A percentile compares a stretch with the other conserved stretches of the same genome.
Conservation (phyloP, 768 basidiomycete species). For the Glaciozyma antarctica region DNA sequence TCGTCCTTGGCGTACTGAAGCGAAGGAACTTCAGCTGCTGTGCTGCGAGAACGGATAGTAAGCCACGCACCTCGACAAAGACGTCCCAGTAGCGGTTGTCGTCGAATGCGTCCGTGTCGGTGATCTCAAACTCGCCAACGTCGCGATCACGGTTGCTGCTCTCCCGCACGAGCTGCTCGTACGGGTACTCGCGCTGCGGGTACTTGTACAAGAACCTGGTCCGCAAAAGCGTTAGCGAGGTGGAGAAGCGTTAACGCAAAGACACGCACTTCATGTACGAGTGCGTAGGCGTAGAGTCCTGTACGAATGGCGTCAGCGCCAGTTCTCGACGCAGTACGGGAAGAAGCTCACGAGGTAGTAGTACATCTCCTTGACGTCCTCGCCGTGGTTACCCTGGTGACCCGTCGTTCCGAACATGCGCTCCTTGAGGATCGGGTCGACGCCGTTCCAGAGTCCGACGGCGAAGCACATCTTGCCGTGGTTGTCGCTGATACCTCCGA, state of each 20-base stretch:
- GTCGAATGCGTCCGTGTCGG: slow-evolving; percentile 85
- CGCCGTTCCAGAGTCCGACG: slow-evolving; percentile 86
- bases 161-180: slow-evolving; percentile 83
- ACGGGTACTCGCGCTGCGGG: slow-evolving; percentile 82
- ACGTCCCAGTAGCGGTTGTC: slow-evolving; percentile 97
- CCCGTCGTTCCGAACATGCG: slow-evolving; percentile 92
- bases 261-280: slow-evolving; percentile 91
- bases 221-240: background rate
- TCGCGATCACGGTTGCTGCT: slow-evolving; percentile 71
- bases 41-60: background rate
- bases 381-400: slow-evolving; percentile 92
- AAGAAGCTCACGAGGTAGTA: slow-evolving; percentile 58
- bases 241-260: background rate
- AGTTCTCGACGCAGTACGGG: too few relatives aligned
- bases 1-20: slow-evolving; percentile 92
- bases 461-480: slow-evolving; percentile 87
- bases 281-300: slow-evolving; percentile 91
- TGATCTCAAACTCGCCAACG: slow-evolving; percentile 81
- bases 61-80: slow-evolving; percentile 75
- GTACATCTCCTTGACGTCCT: slow-evolving; percentile 97
- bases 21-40: background rate
- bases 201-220: slow-evolving; percentile 74
- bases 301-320: too few relatives aligned
- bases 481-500: slow-evolving; percentile 94
- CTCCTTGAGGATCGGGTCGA: slow-evolving; percentile 92